Percentiles rank a stretch among this genome's conserved stretches.
phyloP scores from a whole-genome alignment of 2,329 filamentous ascomycete genomes.

The Escovopsis sp. region DNA sequence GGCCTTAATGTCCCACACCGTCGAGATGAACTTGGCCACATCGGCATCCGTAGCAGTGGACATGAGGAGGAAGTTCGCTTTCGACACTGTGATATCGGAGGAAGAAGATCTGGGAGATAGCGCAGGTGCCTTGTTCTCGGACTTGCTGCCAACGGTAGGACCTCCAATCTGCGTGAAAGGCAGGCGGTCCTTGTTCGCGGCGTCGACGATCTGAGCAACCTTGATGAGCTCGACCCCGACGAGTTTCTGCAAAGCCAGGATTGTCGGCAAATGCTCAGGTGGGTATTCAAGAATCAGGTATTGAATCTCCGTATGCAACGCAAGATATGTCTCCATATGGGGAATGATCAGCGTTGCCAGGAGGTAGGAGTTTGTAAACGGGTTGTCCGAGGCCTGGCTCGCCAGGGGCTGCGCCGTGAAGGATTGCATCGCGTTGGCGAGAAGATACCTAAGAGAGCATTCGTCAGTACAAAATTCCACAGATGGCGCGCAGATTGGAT shows the following conservation, averaged over 20 bases:
- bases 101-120: conserved; percentile 12
- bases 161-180: conserved; percentile 26
- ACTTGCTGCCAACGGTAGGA: conserved; percentile 13
- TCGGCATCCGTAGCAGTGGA: conserved; percentile 38
- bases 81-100: conserved; percentile 24
- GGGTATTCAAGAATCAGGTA: conserved; percentile 46
- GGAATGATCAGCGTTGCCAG: conserved; percentile 44
- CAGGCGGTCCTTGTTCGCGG: conserved; percentile 20
- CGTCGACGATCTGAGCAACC: conserved; percentile 39
- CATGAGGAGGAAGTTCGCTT: conserved; percentile 41
- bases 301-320: conserved; percentile 33
- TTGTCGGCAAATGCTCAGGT: conserved; percentile 37
- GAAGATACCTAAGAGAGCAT: conserved; percentile 32
- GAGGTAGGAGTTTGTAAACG: conserved; percentile 35
- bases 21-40: conserved; percentile 36
- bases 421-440: conserved; percentile 44
- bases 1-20: conserved; percentile 30
- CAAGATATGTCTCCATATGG: conserved; percentile 44
- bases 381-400: conserved; percentile 36
- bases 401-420: conserved; percentile 35
- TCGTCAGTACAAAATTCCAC: conserved; percentile 2
- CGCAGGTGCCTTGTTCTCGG: conserved; percentile 10
- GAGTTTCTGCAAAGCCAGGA: conserved; percentile 41
- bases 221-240: conserved; percentile 41
- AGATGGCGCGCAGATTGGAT: neutral